Conservation (phyloP, 495 filamentous ascomycete genomes). For the Aspergillus haitiensis region DNA sequence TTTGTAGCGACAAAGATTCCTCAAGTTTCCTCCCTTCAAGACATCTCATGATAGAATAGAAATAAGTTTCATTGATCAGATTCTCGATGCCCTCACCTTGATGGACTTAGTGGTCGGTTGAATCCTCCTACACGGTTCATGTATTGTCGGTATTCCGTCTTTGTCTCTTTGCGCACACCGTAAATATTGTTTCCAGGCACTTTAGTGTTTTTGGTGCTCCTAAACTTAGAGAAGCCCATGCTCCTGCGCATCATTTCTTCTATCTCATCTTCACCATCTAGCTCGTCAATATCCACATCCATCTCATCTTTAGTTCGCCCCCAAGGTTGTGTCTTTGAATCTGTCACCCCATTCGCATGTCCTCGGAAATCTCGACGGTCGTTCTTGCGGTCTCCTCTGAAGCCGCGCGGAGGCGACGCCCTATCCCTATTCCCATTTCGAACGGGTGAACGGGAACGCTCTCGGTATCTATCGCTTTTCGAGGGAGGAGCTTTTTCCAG, state of each 20-base stretch:
- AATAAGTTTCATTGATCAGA: constrained; percentile 5
- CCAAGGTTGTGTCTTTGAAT: constrained; percentile 13
- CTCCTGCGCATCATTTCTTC: constrained; percentile 73
- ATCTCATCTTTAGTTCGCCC: constrained; percentile 37
- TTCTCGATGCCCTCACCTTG: constrained; percentile 28
- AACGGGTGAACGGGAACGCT: constrained; percentile 48
- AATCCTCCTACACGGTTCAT: constrained; percentile 98
- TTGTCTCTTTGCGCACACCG: constrained; percentile 88
- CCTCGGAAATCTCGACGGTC: constrained; percentile 36
- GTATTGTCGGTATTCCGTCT: constrained; percentile 94
- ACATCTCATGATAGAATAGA: background rate
- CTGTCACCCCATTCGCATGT: constrained; percentile 31
- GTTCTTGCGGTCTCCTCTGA: constrained; percentile 34
- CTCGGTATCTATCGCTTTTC: constrained; percentile 42
- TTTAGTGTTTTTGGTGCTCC: constrained; percentile 86
- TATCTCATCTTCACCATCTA: constrained; percentile 65
- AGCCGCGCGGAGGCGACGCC: constrained; percentile 39
- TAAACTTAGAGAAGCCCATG: constrained; percentile 88
- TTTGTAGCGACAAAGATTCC: background rate
- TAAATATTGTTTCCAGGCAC: constrained; percentile 86
- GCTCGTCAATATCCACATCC: constrained; percentile 47
- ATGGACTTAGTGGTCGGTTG: constrained; percentile 82
- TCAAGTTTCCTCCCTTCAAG: background rate
- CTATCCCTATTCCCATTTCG: constrained; percentile 42
- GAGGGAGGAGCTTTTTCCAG: constrained; percentile 27